Conservation (phyloP, 805 yeast genomes). For the Cyberlindnera japonica region DNA sequence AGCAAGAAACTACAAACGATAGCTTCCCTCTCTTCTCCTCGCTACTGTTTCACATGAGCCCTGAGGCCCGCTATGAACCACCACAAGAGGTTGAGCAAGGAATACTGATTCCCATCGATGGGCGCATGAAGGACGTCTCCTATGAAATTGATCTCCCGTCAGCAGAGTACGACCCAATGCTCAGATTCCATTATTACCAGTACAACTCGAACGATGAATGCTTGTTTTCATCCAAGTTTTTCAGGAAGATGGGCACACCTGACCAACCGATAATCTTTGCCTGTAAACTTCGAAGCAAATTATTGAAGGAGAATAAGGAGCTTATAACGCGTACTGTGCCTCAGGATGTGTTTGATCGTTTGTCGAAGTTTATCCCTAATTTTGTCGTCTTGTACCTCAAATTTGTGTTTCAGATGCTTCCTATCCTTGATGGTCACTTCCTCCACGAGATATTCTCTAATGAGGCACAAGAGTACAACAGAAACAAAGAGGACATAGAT, state of each 20-base stretch:
- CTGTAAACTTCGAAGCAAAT: conserved; percentile 1
- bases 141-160: conserved; percentile 8
- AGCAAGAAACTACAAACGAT: conserved; percentile 6
- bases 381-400: conserved; percentile 11
- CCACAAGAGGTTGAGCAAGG: not conserved
- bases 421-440: conserved; percentile 14
- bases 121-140: conserved; percentile 3
- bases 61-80: not conserved
- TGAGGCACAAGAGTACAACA: conserved; percentile 9
- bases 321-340: not conserved
- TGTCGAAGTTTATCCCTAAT: conserved; percentile 8
- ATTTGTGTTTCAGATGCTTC: conserved; percentile 9
- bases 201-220: conserved; percentile 14
- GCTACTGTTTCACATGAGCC: not conserved
- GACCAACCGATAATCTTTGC: conserved; percentile 10
- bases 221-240: conserved; percentile 9
- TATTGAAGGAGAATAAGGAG: conserved; percentile 3
- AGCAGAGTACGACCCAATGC: conserved; percentile 16
- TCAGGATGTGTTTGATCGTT: conserved; percentile 2
- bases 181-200: conserved; percentile 13
- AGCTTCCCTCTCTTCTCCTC: conserved; percentile 4
- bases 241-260: conserved; percentile 10
- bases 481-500: conserved; percentile 9
- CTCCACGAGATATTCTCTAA: conserved; percentile 14
- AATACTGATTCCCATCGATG: conserved; percentile 1